Conservation (phyloP, 805 yeast species). For the Schwanniomyces yamadae region DNA sequence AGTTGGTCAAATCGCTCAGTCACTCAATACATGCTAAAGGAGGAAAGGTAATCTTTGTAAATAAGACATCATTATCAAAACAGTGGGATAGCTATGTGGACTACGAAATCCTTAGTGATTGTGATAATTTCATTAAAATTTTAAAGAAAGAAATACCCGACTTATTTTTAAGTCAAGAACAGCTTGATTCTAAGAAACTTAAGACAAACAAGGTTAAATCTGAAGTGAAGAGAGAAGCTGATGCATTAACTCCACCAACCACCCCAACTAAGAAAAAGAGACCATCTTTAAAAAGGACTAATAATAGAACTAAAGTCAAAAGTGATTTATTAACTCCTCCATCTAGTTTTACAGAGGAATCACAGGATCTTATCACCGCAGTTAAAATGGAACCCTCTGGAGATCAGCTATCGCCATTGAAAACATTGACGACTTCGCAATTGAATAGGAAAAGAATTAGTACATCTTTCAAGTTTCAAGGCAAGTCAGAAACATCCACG, state of each 20-base stretch:
- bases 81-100: slow-evolving; percentile 75
- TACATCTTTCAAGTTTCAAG: too few species aligned
- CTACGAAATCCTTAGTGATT: slow-evolving; percentile 74
- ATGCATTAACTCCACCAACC: slow-evolving; percentile 31
- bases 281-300: slow-evolving; percentile 20
- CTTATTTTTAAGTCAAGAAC: slow-evolving; percentile 59
- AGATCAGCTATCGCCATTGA: too few species aligned
- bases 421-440: slow-evolving; percentile 9
- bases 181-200: slow-evolving; percentile 42
- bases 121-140: slow-evolving; percentile 74
- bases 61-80: slow-evolving; percentile 61
- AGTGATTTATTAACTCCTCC: slow-evolving; percentile 32
- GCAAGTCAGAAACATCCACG: too few species aligned
- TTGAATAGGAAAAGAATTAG: slow-evolving; percentile 7
- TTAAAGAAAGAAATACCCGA: slow-evolving; percentile 56
- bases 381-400: too few species aligned
- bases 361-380: too few species aligned
- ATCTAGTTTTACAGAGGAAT: slow-evolving; percentile 29
- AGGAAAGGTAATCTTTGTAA: slow-evolving; percentile 76
- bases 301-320: slow-evolving; percentile 11
- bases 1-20: slow-evolving; percentile 67
- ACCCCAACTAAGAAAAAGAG: slow-evolving; percentile 30
- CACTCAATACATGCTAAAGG: slow-evolving; percentile 71
- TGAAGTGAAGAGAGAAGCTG: slow-evolving; percentile 6
- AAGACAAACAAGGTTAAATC: slow-evolving; percentile 6